Evolutionary conservation across 164 flowering plant genomes (phyloP).

Genomic region (Hamamelis virginiana): DNA sequence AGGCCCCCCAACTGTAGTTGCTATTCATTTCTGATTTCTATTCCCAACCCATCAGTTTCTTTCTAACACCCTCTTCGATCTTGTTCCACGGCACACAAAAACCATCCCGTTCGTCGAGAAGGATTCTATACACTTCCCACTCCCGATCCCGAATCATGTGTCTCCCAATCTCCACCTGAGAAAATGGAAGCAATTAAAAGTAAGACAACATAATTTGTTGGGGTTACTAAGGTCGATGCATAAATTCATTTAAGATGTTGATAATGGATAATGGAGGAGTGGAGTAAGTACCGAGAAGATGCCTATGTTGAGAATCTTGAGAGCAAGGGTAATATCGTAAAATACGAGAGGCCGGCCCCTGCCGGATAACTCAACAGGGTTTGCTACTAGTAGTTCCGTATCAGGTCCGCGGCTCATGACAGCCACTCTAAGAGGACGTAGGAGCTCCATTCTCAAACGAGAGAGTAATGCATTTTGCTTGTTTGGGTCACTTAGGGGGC

Average conservation of each 20-base stretch:
- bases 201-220: no score
- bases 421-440: conserved; percentile 73
- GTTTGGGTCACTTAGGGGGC: conserved; percentile 64
- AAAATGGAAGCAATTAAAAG: no score
- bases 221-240: no score
- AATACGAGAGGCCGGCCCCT: conserved; percentile 93
- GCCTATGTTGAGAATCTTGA: conserved; percentile 65
- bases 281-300: conserved; percentile 67
- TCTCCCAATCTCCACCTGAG: conserved; percentile 65
- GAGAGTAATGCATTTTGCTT: conserved; percentile 63
- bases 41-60: conserved; percentile 72
- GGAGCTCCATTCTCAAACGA: conserved; percentile 61
- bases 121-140: conserved; percentile 66
- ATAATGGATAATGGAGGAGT: neutral
- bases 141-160: conserved; percentile 57
- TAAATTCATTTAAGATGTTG: no score
- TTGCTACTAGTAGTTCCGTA: conserved; percentile 80
- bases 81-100: conserved; percentile 34
- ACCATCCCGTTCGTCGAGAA: conserved; percentile 58
- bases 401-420: conserved; percentile 88
- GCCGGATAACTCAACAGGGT: conserved; percentile 86
- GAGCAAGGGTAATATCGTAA: conserved; percentile 83
- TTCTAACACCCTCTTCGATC: conserved; percentile 59
- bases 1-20: no score
- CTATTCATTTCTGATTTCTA: neutral